Base-by-base conservation (phyloP, 2,329 filamentous ascomycete species). In the Aspergillus aculeatinus region DNA sequence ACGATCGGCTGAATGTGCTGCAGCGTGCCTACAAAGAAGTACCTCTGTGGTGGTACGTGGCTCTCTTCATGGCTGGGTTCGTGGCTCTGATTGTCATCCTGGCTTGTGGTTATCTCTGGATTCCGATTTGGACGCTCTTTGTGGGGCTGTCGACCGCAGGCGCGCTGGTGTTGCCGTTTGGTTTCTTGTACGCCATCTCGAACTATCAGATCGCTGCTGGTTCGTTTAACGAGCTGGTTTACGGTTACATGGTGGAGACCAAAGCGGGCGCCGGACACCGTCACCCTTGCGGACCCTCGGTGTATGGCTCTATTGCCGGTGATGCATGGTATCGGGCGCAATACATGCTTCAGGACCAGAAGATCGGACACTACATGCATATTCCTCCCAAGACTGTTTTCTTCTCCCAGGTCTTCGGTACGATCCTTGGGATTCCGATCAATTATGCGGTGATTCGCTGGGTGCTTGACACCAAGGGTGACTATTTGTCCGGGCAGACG, bases 331-430 rank as follows among this genome's bases (percentile, higher is more conserved):
- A 86, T 59, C 73, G 83, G 16, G 82, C 83, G 0, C 82, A 84
- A 63, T 78, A 80, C 23, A 85, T 86, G 77, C 75, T 87, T 0
- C 84, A 87, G 65, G 85, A 88, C 66, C 83, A 84, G 68, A 85
- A 87, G 67, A 85, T 87, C n/a, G 85, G 84, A 0, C 84, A 87
- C 64, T 87, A 87, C 64, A 85, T 86, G 81, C 84, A 87, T 56
- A 78, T 87, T 0, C 83, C 85, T 0, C 85, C 85, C 1, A 81
- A 82, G 12, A 76, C 81, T 0, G 81, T 87, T 5, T 87, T 88
- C 74, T 85, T 87, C 69, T 83, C 83, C 1, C 85, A 87, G 65
- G 76, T 87, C 4, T 84, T 87, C 33, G 85, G 84, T 3, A 83
- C 82, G 16, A 72, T 84, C 7, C 76, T 87, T 48, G 85, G 85